A percentile compares a stretch with the other conserved stretches of the same genome.
These are phyloP conservation scores for Saussurea involucrata DNA, from an alignment of 129 eudicot genomes.

Conservation along the genomic window DNA sequence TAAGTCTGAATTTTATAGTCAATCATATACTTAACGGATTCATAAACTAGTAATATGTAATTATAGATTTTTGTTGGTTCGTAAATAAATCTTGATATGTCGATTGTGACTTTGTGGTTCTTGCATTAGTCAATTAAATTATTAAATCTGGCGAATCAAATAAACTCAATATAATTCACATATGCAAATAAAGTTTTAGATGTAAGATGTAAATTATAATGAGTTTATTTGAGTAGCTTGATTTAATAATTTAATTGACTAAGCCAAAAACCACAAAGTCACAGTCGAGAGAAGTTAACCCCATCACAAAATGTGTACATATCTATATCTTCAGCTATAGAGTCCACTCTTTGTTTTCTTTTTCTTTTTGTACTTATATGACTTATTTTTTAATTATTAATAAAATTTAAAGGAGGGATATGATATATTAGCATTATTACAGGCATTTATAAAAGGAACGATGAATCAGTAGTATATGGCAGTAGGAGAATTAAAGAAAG, in stretches of 20 bases:
- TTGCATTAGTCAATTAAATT: background rate
- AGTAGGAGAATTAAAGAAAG: conserved; percentile 27
- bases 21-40: background rate
- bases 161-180: too few relatives aligned
- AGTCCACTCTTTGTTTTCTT: background rate
- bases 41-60: background rate
- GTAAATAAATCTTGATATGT: background rate
- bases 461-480: conserved; percentile 40
- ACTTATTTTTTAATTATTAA: background rate
- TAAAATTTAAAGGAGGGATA: background rate
- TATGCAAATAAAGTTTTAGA: background rate
- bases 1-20: background rate
- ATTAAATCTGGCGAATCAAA: too few relatives aligned
- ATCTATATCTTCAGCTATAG: background rate
- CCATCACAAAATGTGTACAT: background rate
- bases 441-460: conserved; percentile 19
- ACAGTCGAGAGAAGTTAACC: background rate
- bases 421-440: background rate
- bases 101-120: background rate
- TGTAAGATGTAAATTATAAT: background rate
- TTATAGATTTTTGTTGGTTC: background rate
- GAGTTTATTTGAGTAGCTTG: too few relatives aligned
- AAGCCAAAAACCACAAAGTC: too few relatives aligned
- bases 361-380: conserved; percentile 14
- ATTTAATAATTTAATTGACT: too few relatives aligned